phyloP scores from a whole-genome alignment of 805 yeast genomes.

The Yarrowia alimentaria region DNA sequence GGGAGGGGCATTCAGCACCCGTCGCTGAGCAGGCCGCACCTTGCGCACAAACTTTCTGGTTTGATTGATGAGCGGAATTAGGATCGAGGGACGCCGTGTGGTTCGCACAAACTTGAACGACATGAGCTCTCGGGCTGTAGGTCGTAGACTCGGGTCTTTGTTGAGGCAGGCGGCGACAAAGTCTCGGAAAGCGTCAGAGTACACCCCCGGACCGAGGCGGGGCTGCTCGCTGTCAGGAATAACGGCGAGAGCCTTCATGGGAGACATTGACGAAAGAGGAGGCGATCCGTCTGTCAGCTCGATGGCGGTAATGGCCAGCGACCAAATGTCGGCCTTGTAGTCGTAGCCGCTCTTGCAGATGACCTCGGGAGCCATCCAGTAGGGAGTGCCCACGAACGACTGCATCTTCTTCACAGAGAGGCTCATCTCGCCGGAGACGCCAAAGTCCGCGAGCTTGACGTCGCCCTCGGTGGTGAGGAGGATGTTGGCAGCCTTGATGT shows the following conservation, averaged over 20 bases:
- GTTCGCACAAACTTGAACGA: conserved; percentile 67
- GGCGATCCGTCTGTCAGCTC: conserved; percentile 82
- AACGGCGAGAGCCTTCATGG: conserved; percentile 69
- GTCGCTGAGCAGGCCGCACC: conserved; percentile 2
- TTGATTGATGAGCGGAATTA: conserved; percentile 21
- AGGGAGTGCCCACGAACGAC: conserved; percentile 93
- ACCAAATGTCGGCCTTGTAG: conserved; percentile 93
- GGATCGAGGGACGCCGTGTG: conserved; percentile 11
- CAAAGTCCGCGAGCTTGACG: conserved; percentile 87
- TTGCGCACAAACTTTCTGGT: conserved; percentile 18
- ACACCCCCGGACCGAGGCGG: too few relatives aligned
- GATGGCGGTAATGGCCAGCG: conserved; percentile 86
- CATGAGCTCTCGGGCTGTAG: conserved; percentile 80
- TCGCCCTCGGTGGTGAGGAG: conserved; percentile 65
- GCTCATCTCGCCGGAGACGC: conserved; percentile 84
- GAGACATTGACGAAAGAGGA: conserved; percentile 70
- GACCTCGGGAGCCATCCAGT: conserved; percentile 99
- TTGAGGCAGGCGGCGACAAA: conserved; percentile 65
- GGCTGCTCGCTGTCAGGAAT: conserved; percentile 72
- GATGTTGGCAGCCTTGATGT: conserved; percentile 86
- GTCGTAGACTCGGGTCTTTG: conserved; percentile 65
- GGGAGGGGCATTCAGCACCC: conserved; percentile 10
- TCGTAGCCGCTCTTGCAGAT: conserved; percentile 81
- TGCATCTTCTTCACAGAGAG: conserved; percentile 51
- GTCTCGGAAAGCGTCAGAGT: conserved; percentile 47